Evolutionary conservation across 257 asterid genomes (phyloP).

Genomic region (Haberlea rhodopensis): DNA sequence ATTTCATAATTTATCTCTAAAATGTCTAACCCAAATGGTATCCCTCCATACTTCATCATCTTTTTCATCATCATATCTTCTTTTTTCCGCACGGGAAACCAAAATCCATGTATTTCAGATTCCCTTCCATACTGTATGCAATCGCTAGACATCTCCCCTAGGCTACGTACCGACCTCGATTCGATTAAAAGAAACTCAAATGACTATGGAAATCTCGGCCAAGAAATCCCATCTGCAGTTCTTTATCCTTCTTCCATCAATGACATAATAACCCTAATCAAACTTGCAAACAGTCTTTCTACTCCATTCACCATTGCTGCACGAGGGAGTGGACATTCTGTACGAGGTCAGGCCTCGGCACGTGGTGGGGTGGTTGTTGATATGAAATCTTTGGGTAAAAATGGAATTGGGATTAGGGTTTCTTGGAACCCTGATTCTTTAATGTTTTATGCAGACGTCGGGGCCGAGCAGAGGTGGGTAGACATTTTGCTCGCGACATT

Average conservation of each 20-base stretch:
- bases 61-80: no score
- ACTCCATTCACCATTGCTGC: conserved; percentile 40
- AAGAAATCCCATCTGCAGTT: conserved; percentile 40
- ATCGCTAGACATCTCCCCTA: no score
- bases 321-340: conserved; percentile 47
- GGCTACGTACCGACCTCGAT: conserved; percentile 30
- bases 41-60: no score
- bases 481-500: conserved; percentile 33
- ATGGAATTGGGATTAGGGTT: conserved; percentile 24
- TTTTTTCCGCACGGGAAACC: no score
- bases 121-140: no score
- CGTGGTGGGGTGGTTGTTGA: conserved; percentile 42
- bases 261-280: conserved; percentile 31
- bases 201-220: conserved; percentile 41
- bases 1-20: no score
- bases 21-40: no score
- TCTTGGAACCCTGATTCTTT: conserved; percentile 32
- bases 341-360: conserved; percentile 51
- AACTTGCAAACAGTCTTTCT: conserved; percentile 28
- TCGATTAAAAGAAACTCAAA: conserved; percentile 28
- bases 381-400: conserved; percentile 29
- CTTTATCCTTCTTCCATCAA: conserved; percentile 34
- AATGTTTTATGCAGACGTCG: conserved; percentile 44
- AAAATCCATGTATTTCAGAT: no score
- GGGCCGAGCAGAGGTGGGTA: conserved; percentile 48